Percentiles rank a stretch among this genome's conserved stretches.
Evolutionary conservation across 2,329 filamentous ascomycete species (phyloP).

Genomic region (Zopfia rhizophila): DNA sequence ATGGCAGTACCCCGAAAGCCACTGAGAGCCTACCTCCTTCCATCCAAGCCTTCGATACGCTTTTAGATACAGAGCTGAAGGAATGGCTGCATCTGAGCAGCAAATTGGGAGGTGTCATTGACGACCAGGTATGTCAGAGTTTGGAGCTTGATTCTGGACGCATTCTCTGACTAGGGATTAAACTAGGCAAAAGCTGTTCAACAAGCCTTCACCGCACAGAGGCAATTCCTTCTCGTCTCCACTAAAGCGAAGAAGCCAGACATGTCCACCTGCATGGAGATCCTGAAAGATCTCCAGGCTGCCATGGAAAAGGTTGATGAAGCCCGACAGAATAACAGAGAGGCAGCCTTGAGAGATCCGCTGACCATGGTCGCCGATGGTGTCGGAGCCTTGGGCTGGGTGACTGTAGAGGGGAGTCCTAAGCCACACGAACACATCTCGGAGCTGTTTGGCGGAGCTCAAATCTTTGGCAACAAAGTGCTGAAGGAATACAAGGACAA

Average conservation of each 20-base stretch:
- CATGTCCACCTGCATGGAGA: slow-evolving; percentile 74
- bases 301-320: slow-evolving; percentile 81
- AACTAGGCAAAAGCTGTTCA: slow-evolving; percentile 65
- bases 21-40: slow-evolving; percentile 62
- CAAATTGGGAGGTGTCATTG: slow-evolving; percentile 79
- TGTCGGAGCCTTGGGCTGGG: slow-evolving; percentile 90
- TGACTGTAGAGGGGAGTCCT: slow-evolving; percentile 73
- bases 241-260: slow-evolving; percentile 95
- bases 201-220: slow-evolving; percentile 82
- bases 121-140: slow-evolving; percentile 74
- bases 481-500: slow-evolving; percentile 89
- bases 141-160: background rate
- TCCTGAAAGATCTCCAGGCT: slow-evolving; percentile 88
- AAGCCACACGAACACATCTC: slow-evolving; percentile 88
- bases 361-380: slow-evolving; percentile 89
- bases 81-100: slow-evolving; percentile 82
- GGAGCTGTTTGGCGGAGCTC: slow-evolving; percentile 82
- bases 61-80: slow-evolving; percentile 78
- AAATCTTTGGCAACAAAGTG: slow-evolving; percentile 95
- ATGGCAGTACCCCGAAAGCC: slow-evolving; percentile 44
- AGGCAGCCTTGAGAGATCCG: slow-evolving; percentile 79
- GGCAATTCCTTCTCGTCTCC: slow-evolving; percentile 86
- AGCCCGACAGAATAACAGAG: slow-evolving; percentile 83
- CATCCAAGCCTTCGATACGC: slow-evolving; percentile 87
- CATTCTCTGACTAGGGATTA: background rate